A percentile compares a stretch with the other conserved stretches of the same genome.
Evolutionary conservation across 2,329 filamentous ascomycete genomes (phyloP).

Genomic region (Colletotrichum orchidophilum): DNA sequence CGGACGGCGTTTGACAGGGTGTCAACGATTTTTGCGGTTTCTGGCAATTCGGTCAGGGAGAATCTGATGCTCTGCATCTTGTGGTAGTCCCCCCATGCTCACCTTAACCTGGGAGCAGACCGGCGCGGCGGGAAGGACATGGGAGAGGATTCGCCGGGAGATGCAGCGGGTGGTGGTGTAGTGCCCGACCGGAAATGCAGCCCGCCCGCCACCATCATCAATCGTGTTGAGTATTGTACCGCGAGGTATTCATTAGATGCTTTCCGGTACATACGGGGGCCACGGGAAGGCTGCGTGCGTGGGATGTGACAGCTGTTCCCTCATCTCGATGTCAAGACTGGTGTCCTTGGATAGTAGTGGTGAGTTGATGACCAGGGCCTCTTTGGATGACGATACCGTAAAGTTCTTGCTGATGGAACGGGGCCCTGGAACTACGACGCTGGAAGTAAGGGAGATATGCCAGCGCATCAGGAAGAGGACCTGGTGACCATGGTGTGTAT

Average conservation of each 20-base stretch:
- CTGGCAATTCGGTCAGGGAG: slow-evolving; percentile 3
- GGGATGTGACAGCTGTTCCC: neutral
- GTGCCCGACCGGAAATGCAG: slow-evolving; percentile 9
- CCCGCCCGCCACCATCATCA: neutral
- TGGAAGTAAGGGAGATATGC: slow-evolving; percentile 25
- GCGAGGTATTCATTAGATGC: neutral
- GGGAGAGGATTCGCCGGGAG: slow-evolving; percentile 17
- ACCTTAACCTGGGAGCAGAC: slow-evolving; percentile 10
- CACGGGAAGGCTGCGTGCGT: neutral
- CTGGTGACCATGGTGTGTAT: slow-evolving; percentile 34
- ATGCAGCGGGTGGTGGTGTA: slow-evolving; percentile 20
- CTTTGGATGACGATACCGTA: slow-evolving; percentile 7
- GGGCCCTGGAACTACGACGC: slow-evolving; percentile 11
- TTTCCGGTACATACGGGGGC: neutral
- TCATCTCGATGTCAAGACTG: slow-evolving; percentile 21
- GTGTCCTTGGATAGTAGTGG: neutral
- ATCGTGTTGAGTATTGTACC: neutral
- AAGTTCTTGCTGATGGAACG: neutral
- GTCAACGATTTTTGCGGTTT: neutral
- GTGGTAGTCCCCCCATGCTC: neutral
- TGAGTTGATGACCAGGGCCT: neutral
- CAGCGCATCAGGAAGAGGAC: slow-evolving; percentile 31
- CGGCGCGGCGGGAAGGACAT: slow-evolving; percentile 19
- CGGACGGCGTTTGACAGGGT: neutral
- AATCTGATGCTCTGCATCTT: neutral